These are phyloP conservation scores for Umbelopsis ramanniana DNA, from an alignment of 192 early-diverging fungal species.

Conservation along the genomic window DNA sequence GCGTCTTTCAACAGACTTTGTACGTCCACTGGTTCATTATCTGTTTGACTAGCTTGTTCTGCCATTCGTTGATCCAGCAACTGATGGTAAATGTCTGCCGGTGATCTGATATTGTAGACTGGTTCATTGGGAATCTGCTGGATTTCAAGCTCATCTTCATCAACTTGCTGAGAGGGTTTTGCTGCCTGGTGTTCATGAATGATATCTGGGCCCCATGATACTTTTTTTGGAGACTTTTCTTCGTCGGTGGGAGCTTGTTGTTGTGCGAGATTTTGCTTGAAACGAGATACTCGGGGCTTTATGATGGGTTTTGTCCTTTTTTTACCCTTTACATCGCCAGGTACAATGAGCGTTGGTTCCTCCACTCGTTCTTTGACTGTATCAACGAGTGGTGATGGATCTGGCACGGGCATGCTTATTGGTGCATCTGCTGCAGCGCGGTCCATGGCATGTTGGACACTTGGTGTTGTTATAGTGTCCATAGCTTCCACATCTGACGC, in stretches of 20 bases:
- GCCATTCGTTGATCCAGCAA: conserved; percentile 18
- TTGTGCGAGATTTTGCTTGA: conserved; percentile 33
- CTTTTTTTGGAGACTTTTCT: neutral
- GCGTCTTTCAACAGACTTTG: neutral
- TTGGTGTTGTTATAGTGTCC: neutral
- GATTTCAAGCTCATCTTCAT: neutral
- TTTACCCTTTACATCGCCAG: neutral
- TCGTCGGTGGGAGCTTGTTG: conserved; percentile 21
- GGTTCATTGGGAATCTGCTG: neutral
- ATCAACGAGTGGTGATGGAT: conserved; percentile 29
- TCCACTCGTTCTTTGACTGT: neutral
- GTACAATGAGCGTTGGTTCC: neutral
- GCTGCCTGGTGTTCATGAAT: neutral
- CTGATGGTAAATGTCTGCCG: conserved; percentile 38
- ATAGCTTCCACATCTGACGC: conserved; percentile 7
- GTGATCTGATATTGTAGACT: conserved; percentile 23
- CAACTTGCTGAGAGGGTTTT: neutral
- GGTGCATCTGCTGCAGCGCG: neutral
- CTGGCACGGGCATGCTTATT: conserved; percentile 21
- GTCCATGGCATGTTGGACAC: neutral
- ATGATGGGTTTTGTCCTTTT: neutral
- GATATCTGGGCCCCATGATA: conserved; percentile 1
- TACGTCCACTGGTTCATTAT: neutral
- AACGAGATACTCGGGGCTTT: conserved; percentile 42
- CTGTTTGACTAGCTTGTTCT: neutral